Base-by-base conservation (phyloP, 108 stramenopile genomes). In the Cyclostephanos tholiformis region DNA sequence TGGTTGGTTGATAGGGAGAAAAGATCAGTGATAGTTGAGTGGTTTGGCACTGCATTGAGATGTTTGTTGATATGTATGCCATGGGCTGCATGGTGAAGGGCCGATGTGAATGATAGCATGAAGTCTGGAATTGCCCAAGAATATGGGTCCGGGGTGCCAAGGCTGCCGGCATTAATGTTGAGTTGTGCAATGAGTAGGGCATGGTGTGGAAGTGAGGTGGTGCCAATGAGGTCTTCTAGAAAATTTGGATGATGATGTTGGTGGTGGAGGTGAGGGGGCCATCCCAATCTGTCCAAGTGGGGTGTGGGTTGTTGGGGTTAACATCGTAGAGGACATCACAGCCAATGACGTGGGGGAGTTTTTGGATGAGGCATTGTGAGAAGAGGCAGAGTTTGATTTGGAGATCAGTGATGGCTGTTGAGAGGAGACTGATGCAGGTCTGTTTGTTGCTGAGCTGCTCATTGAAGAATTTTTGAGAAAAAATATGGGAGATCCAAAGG, bases 331-430 rank as follows among this genome's bases (percentile, higher is more conserved):
- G 20, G 52, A 53, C 25, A 8, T 58, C 57, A 3, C 27, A 32
- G n/a, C 25, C 29, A 11, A 58, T 27, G 57, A 58, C 29, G 13
- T 58, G 57, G 5, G 57, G 57, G 4, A 58, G 29, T 30, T 58
- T 58, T 26, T 58, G 57, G 57, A 58, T 26, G 57, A 30, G 16
- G 27, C 57, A 58, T 26, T 58, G 25, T 27, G 57, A 58, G 29
- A 58, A 32, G 1, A 58, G 57, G 2, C 29, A 4, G 4, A 58
- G 29, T 26, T 30, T 25, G 30, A 30, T 58, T 30, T 58, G 57
- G 11, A n/a, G 25, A 30, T 58, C 57, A 3, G 27, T 58, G 30
- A 58, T 53, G 19, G 20, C 23, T 23, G 2, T 3, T 20, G 25
- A 12, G 12, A 25, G 2, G 12, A 57, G 56, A 3, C 6, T 20